phyloP scores from a whole-genome alignment of 768 basidiomycete species.

The Lentinus brumalis region DNA sequence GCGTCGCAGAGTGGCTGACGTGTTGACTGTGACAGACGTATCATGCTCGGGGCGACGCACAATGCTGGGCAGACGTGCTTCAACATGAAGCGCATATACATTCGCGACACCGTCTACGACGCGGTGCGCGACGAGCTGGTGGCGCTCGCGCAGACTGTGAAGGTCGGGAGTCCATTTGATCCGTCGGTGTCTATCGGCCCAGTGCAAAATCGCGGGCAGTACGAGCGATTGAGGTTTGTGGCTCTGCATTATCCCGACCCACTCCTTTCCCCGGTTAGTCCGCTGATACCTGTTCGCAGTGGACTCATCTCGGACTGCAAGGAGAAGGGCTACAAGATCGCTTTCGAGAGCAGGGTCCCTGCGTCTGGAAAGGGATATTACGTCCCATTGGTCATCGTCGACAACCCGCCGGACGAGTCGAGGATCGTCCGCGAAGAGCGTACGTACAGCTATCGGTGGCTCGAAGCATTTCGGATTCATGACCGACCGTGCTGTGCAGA shows the following conservation, averaged over 20 bases:
- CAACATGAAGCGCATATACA: conserved; percentile 9
- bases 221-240: neutral
- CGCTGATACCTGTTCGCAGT: neutral
- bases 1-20: neutral
- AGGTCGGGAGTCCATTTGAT: conserved; percentile 1
- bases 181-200: conserved; percentile 2
- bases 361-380: conserved; percentile 2
- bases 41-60: neutral
- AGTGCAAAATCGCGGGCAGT: neutral
- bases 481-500: neutral
- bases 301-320: conserved; percentile 9
- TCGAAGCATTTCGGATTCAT: neutral
- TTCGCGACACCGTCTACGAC: conserved; percentile 13
- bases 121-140: conserved; percentile 11
- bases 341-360: neutral
- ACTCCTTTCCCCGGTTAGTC: neutral
- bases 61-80: conserved; percentile 16
- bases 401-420: conserved; percentile 14
- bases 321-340: conserved; percentile 10
- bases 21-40: neutral
- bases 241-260: neutral
- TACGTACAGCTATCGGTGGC: neutral
- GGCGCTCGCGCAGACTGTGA: neutral
- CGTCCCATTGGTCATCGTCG: conserved; percentile 9
- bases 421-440: conserved; percentile 15